phyloP scores from a whole-genome alignment of 2,329 filamentous ascomycete species.

The Emergomyces pasteurianus region DNA sequence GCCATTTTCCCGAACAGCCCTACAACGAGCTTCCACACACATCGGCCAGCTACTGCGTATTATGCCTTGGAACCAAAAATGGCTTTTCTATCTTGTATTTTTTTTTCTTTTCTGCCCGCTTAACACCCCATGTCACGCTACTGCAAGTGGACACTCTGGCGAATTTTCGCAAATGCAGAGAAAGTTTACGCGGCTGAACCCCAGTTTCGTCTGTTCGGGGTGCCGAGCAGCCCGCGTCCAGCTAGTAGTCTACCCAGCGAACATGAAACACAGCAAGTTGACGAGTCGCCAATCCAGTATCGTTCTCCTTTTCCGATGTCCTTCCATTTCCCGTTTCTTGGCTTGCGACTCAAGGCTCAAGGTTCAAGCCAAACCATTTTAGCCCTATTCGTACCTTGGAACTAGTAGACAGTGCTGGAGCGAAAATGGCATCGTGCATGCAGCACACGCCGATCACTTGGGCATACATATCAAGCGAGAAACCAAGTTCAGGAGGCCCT shows the following conservation, averaged over 20 bases:
- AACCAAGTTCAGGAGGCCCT: no score
- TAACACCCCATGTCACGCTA: not conserved
- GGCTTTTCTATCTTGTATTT: not conserved
- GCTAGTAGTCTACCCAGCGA: not conserved
- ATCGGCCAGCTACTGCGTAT: no score
- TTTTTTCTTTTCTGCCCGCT: no score
- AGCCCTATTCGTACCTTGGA: not conserved
- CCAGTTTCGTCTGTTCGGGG: not conserved
- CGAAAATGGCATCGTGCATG: not conserved
- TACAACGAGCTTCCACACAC: not conserved
- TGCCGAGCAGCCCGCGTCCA: not conserved
- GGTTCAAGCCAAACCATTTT: no score
- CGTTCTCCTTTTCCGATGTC: not conserved
- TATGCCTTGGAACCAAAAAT: not conserved
- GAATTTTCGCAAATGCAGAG: not conserved
- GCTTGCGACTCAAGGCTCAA: not conserved
- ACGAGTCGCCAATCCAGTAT: not conserved
- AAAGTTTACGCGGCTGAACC: not conserved
- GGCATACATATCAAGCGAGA: not conserved
- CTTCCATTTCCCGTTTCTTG: not conserved
- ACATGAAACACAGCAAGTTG: not conserved
- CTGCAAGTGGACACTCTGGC: not conserved
- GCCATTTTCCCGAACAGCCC: not conserved
- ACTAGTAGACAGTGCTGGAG: not conserved
- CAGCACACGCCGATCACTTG: not conserved